phyloP scores from a whole-genome alignment of 805 yeast species.

The Saccharomycopsis schoenii region DNA sequence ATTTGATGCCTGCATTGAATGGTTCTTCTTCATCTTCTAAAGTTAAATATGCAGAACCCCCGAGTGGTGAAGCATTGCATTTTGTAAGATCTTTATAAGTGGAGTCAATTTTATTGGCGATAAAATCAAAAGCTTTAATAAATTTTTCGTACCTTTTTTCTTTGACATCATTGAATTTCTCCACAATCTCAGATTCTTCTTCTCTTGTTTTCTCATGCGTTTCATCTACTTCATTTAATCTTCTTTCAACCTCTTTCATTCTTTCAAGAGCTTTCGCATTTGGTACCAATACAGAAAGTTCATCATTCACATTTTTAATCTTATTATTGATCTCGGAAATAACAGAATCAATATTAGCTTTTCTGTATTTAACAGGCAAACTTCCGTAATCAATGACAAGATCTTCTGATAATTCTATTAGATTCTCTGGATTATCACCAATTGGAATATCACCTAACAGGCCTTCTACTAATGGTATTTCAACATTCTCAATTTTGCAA shows the following conservation, averaged over 20 bases:
- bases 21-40: conserved; percentile 89
- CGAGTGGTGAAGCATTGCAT: conserved; percentile 53
- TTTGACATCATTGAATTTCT: conserved; percentile 50
- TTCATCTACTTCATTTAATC: conserved; percentile 48
- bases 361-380: conserved; percentile 35
- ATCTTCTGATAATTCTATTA: conserved; percentile 33
- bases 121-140: conserved; percentile 65
- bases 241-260: conserved; percentile 54
- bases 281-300: conserved; percentile 46
- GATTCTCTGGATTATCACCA: conserved; percentile 36
- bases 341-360: conserved; percentile 23
- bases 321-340: conserved; percentile 30
- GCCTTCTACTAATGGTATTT: conserved; percentile 54
- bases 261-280: conserved; percentile 74
- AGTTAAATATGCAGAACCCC: conserved; percentile 88
- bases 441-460: conserved; percentile 52
- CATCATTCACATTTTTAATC: conserved; percentile 29
- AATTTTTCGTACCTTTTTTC: conserved; percentile 51
- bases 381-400: conserved; percentile 47
- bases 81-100: conserved; percentile 81
- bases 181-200: conserved; percentile 43
- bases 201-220: conserved; percentile 57
- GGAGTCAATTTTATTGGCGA: conserved; percentile 58
- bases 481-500: conserved; percentile 64
- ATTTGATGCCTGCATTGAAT: conserved; percentile 69